Percentiles rank a stretch among this genome's conserved stretches.
phyloP scores from a whole-genome alignment of 176 grass and related monocot genomes.

The Carex cristatella region DNA sequence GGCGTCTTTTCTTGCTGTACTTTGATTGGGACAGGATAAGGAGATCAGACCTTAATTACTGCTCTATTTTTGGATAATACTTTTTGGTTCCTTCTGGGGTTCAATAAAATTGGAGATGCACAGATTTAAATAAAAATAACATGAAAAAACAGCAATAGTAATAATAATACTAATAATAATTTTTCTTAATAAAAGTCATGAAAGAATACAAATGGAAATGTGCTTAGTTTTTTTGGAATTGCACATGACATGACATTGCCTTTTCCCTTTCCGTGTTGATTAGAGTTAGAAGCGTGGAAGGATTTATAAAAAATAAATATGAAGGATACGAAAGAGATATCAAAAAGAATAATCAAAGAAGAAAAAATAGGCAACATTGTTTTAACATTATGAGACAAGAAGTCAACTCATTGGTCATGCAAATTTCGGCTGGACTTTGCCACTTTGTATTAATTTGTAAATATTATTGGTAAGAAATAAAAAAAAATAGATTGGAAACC shows the following conservation, averaged over 20 bases:
- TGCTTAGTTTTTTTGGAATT: not conserved
- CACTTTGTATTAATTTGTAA: not conserved
- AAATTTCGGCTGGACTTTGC: not conserved
- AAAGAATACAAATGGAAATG: not conserved
- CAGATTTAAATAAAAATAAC: not conserved
- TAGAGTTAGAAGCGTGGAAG: not conserved
- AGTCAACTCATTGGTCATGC: not conserved
- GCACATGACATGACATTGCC: not conserved
- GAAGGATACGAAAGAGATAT: not conserved
- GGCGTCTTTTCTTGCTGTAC: not conserved
- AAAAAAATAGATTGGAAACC: not conserved
- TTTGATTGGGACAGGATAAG: conserved; percentile 10
- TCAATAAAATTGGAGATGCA: not conserved
- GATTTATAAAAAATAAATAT: not conserved
- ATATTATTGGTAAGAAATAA: not conserved
- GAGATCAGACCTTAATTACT: not conserved
- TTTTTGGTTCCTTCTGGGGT: not conserved
- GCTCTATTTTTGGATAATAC: not conserved
- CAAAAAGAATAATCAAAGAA: not conserved
- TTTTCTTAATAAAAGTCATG: not conserved
- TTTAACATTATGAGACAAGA: not conserved
- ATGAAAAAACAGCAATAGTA: not conserved
- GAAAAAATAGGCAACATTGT: not conserved
- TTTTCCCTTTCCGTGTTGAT: not conserved
- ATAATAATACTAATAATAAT: not conserved